These are phyloP conservation scores for Climacium dendroides DNA, from an alignment of 225 moss, liverwort and hornwort genomes.

Conservation along the genomic window DNA sequence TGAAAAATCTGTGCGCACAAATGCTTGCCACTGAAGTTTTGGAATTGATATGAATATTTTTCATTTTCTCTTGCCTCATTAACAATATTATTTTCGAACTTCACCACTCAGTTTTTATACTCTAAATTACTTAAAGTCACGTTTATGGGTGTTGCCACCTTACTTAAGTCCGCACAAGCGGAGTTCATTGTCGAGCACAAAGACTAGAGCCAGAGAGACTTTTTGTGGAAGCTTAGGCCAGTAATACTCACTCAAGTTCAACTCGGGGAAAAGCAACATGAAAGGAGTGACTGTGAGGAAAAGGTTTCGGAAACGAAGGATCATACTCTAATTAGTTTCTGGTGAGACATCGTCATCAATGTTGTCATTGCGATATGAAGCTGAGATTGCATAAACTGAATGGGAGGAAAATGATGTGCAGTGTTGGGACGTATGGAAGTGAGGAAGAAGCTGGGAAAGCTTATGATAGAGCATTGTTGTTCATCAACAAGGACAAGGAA, in stretches of 20 bases:
- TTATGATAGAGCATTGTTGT: not conserved
- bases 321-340: too few relatives aligned
- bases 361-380: not conserved
- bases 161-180: not conserved
- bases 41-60: too few relatives aligned
- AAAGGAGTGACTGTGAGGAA: not conserved
- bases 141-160: too few relatives aligned
- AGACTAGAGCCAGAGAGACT: not conserved
- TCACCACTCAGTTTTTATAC: too few relatives aligned
- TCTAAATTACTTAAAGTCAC: too few relatives aligned
- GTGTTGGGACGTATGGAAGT: not conserved
- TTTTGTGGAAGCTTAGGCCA: not conserved
- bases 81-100: too few relatives aligned
- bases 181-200: not conserved
- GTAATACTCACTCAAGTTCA: not conserved
- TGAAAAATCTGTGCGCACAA: too few relatives aligned
- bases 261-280: not conserved
- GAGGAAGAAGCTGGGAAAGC: not conserved
- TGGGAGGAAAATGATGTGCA: not conserved
- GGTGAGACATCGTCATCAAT: not conserved
- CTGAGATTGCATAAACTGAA: not conserved
- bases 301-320: not conserved
- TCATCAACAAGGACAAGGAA: not conserved
- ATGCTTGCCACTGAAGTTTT: too few relatives aligned
- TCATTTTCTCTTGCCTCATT: too few relatives aligned